Percentiles rank a stretch among this genome's conserved stretches.
These are phyloP conservation scores for Exobasidium rhododendri DNA, from an alignment of 1,284 basidiomycete species.

Conservation along the genomic window DNA sequence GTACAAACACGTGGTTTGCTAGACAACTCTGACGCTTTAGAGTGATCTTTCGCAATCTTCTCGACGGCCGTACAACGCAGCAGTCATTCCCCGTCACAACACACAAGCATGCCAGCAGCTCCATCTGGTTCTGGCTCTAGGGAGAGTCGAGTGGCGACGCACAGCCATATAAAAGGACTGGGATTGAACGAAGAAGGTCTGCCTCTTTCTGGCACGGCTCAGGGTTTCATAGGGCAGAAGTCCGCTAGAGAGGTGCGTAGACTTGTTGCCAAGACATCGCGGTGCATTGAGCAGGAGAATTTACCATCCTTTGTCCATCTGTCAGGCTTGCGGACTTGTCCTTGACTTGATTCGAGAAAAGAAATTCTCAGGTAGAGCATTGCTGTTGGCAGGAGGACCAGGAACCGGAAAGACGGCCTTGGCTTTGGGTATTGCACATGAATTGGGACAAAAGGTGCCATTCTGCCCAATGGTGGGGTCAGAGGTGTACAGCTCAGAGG, in stretches of 20 bases:
- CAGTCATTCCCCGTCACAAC: no score
- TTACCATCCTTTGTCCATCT: neutral
- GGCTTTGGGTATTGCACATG: constrained; percentile 87
- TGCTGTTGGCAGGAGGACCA: constrained; percentile 82
- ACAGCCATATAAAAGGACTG: constrained; percentile 93
- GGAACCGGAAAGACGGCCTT: constrained; percentile 95
- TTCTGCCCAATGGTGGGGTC: constrained; percentile 98
- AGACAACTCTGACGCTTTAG: no score
- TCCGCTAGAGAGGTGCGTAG: constrained; percentile 69
- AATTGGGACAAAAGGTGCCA: constrained; percentile 88
- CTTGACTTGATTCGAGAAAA: constrained; percentile 85
- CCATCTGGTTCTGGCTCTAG: constrained; percentile 23
- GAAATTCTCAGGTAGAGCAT: constrained; percentile 85
- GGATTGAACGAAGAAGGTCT: constrained; percentile 81
- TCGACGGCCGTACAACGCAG: no score
- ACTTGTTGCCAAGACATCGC: no score
- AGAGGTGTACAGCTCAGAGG: constrained; percentile 93
- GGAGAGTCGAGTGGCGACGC: constrained; percentile 69
- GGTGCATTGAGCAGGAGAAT: no score
- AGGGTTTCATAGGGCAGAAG: constrained; percentile 87
- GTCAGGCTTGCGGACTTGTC: constrained; percentile 76
- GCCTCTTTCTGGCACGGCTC: constrained; percentile 66
- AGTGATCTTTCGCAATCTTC: no score
- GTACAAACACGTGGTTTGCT: no score
- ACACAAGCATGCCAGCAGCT: constrained; percentile 9